Evolutionary conservation across 2,329 filamentous ascomycete genomes (phyloP).

Genomic region (Furcasterigmium sp.): DNA sequence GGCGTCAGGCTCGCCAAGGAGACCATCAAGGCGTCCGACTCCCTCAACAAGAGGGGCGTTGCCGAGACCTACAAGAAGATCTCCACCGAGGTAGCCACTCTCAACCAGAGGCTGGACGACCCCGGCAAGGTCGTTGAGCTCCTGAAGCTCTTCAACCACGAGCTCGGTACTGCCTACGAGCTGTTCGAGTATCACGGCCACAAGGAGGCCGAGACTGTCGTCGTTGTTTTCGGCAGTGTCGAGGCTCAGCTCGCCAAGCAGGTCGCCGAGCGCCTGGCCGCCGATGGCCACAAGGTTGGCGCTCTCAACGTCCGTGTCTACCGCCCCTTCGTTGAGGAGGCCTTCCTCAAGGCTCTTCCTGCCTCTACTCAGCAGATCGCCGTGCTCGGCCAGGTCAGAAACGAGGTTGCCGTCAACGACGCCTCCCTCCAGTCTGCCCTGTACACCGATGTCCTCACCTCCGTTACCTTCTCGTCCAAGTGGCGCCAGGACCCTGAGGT

Average conservation of each 20-base stretch:
- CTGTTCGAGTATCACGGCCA: slow-evolving; percentile 95
- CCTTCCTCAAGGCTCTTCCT: slow-evolving; percentile 79
- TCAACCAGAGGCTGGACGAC: slow-evolving; percentile 66
- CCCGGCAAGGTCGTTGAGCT: slow-evolving; percentile 67
- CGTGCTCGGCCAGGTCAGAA: slow-evolving; percentile 83
- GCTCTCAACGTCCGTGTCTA: slow-evolving; percentile 91
- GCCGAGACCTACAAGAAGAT: slow-evolving; percentile 65
- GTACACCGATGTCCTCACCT: slow-evolving; percentile 85
- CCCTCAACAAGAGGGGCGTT: slow-evolving; percentile 66
- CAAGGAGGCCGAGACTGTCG: slow-evolving; percentile 68
- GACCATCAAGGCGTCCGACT: slow-evolving; percentile 76
- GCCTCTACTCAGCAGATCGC: slow-evolving; percentile 69
- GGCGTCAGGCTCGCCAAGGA: slow-evolving; percentile 78
- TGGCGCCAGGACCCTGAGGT: slow-evolving; percentile 60
- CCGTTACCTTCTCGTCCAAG: slow-evolving; percentile 72
- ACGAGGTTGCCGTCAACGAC: slow-evolving; percentile 69
- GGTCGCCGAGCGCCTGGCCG: slow-evolving; percentile 66
- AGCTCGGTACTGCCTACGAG: slow-evolving; percentile 89
- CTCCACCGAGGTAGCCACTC: slow-evolving; percentile 52
- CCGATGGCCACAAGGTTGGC: slow-evolving; percentile 72
- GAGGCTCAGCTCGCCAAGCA: slow-evolving; percentile 84
- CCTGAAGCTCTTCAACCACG: slow-evolving; percentile 73
- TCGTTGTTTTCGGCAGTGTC: slow-evolving; percentile 89
- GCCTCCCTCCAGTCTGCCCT: slow-evolving; percentile 74
- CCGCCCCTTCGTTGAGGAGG: slow-evolving; percentile 90